These are phyloP conservation scores for Populus hybrid DNA, from an alignment of 441 rosid species.

Conservation along the genomic window DNA sequence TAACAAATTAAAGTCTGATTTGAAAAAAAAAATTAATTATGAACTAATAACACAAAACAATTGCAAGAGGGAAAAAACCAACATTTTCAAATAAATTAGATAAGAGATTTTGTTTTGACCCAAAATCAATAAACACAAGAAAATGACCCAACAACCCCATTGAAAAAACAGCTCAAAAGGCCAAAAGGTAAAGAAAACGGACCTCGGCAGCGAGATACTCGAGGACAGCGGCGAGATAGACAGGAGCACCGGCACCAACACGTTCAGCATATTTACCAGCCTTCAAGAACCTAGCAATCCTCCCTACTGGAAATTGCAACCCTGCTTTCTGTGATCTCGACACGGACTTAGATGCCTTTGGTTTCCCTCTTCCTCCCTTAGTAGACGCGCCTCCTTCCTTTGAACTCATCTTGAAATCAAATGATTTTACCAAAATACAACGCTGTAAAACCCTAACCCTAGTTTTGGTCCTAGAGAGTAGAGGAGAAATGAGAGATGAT, in stretches of 20 bases:
- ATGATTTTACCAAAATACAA: background rate
- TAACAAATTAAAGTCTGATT: no score
- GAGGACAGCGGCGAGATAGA: slow-evolving; percentile 78
- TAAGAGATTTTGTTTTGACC: no score
- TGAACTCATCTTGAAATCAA: background rate
- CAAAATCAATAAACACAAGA: no score
- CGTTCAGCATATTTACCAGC: slow-evolving; percentile 82
- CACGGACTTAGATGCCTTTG: slow-evolving; percentile 42
- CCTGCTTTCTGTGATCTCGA: slow-evolving; percentile 75
- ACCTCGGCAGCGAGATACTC: slow-evolving; percentile 91
- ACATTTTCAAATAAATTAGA: background rate
- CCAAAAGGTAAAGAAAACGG: background rate
- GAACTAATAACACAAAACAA: background rate
- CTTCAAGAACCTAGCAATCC: slow-evolving; percentile 72
- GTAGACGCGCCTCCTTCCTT: background rate
- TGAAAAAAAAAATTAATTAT: background rate
- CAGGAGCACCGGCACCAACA: slow-evolving; percentile 85
- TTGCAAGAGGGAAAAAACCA: background rate
- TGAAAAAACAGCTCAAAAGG: background rate
- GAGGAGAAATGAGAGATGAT: background rate
- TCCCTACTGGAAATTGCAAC: slow-evolving; percentile 81
- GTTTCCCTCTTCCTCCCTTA: background rate
- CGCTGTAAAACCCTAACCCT: slow-evolving; percentile 25
- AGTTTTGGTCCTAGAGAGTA: background rate
- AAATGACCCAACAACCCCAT: background rate